Base-by-base conservation (phyloP, 768 basidiomycete genomes). In the Amanita pallidorosea region DNA sequence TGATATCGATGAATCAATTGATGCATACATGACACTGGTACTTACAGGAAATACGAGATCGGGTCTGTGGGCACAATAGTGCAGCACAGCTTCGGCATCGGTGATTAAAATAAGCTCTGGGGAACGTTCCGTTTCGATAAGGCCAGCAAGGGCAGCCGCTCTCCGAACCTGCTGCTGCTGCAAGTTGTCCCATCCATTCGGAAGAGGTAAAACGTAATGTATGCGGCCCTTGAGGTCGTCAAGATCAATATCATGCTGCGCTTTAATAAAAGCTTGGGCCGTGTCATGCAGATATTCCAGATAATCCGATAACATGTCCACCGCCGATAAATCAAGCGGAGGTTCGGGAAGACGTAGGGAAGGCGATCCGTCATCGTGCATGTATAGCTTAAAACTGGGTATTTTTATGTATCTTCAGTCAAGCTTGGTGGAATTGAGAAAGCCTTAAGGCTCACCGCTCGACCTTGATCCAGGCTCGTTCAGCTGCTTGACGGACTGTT, bases 241-340 rank as follows among this genome's bases (percentile, higher is more conserved):
- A 15, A 49, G 37, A 31, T 49, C 49, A 42, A 49, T 42, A 33
- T 42, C 29, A 38, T 76, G 72, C 2, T 70, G 67, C 20, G 79
- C 73, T 27, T 63, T 58, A 44, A 82, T 79, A 50, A 74, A 81
- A 4, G 58, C 61, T 40, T 61, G 65, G 0, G 71, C 67, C 47
- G 77, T 76, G 4, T 63, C 36, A 36, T 66, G 70, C 3, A 81
- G 62, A 54, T 81, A 81, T 18, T 49, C 55, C 52, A 80, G 56
- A 47, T 78, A 80, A 54, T 81, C 79, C 0, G 67, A 59, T n/a
- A 77, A 67, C 20, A 80, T 56, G 18, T 73, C 63, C 1, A 70
- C 53, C 1, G 69, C 67, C 4, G 66, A 61, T 62, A 67, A 75
- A 48, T 65, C 65, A 6, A 54, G 50, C 1, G 77, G 79, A 31